These are phyloP conservation scores for Botrytis pseudocinerea DNA, from an alignment of 2,329 filamentous ascomycete genomes.

Conservation along the genomic window DNA sequence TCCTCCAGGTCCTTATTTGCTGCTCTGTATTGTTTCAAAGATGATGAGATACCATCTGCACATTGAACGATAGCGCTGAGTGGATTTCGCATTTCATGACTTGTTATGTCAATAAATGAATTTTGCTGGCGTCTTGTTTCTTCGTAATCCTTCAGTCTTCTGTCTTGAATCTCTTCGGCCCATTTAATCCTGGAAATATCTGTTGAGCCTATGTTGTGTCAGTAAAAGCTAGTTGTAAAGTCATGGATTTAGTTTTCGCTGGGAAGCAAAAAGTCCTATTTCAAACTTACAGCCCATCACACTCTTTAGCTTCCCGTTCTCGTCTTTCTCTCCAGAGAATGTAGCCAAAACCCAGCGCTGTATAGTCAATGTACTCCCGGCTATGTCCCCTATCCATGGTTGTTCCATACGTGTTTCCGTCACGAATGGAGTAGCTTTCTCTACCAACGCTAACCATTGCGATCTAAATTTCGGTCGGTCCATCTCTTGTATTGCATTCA, in stretches of 20 bases:
- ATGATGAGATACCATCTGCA: slow-evolving; percentile 62
- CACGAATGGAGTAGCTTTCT: slow-evolving; percentile 11
- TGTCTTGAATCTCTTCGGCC: slow-evolving; percentile 42
- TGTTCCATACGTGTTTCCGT: slow-evolving; percentile 22
- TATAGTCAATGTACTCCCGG: slow-evolving; percentile 60
- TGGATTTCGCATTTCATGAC: slow-evolving; percentile 67
- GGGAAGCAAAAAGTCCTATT: neutral
- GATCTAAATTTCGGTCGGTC: slow-evolving; percentile 17
- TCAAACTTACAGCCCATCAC: slow-evolving; percentile 58
- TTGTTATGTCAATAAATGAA: slow-evolving; percentile 75
- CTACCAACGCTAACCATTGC: slow-evolving; percentile 24
- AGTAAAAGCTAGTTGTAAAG: slow-evolving; percentile 40
- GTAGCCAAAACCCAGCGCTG: slow-evolving; percentile 81
- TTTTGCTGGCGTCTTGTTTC: slow-evolving; percentile 69
- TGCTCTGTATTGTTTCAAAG: slow-evolving; percentile 44
- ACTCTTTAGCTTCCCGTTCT: slow-evolving; percentile 64
- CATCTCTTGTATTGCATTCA: slow-evolving; percentile 12
- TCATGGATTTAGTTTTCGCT: slow-evolving; percentile 34
- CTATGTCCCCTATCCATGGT: slow-evolving; percentile 51
- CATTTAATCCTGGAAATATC: slow-evolving; percentile 83
- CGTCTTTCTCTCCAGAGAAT: slow-evolving; percentile 70
- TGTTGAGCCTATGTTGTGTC: slow-evolving; percentile 59
- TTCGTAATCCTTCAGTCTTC: slow-evolving; percentile 54
- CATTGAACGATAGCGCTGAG: slow-evolving; percentile 64
- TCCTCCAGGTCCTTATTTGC: slow-evolving; percentile 38